phyloP scores from a whole-genome alignment of 768 basidiomycete species.

The Floccularia luteovirens region DNA sequence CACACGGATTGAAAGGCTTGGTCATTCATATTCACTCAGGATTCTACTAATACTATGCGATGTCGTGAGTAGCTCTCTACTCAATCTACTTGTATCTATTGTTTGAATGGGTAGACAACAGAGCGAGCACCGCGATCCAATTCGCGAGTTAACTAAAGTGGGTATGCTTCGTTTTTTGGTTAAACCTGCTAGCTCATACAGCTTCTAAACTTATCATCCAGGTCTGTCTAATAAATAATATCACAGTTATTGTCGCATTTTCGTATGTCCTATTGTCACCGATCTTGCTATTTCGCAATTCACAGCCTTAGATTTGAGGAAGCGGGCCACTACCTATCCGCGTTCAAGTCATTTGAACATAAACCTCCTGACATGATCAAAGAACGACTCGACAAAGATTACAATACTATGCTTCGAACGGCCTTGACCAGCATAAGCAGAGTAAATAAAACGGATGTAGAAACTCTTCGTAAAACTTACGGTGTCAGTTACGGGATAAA shows the following conservation, averaged over 20 bases:
- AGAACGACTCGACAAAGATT: constrained; percentile 88
- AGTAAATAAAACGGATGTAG: constrained; percentile 96
- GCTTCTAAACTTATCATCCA: constrained; percentile 15
- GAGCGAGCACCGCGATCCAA: constrained; percentile 87
- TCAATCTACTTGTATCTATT: neutral
- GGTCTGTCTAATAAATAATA: constrained; percentile 86
- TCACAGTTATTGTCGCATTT: constrained; percentile 91
- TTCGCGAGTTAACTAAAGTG: constrained; percentile 89
- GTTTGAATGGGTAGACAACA: constrained; percentile 17
- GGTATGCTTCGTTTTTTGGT: constrained; percentile 4
- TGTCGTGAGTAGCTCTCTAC: constrained; percentile 52
- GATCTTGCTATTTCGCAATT: neutral
- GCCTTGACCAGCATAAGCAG: constrained; percentile 85
- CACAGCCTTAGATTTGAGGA: constrained; percentile 64
- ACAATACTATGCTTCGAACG: constrained; percentile 70
- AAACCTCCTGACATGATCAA: constrained; percentile 92
- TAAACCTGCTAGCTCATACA: neutral
- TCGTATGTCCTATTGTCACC: constrained; percentile 36
- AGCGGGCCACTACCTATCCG: constrained; percentile 84
- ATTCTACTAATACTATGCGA: constrained; percentile 89
- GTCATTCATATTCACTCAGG: constrained; percentile 72
- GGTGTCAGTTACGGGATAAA: constrained; percentile 50
- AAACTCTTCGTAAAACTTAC: constrained; percentile 85
- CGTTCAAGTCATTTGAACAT: constrained; percentile 91
- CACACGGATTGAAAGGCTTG: constrained; percentile 81